Evolutionary conservation across 1,139 yeast genomes (phyloP), one percentile per base, ranked within the genome.

Genomic region (Saccharomyces hybrid): DNA sequence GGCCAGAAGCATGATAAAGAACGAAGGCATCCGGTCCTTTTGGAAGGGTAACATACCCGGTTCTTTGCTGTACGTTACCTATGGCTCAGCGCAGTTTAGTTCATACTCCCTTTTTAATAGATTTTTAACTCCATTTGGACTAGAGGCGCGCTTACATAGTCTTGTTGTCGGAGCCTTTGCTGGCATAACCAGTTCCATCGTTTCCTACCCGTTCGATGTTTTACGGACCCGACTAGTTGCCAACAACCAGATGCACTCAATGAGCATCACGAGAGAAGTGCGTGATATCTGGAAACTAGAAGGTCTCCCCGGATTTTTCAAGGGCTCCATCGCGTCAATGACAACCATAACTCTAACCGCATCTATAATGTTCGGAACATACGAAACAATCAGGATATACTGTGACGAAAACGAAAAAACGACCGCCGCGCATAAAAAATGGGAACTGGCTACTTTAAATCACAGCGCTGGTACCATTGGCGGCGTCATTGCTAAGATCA

Each of bases 21-120:
- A 76, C 29, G 89, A 84, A 63, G 88, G 89, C 2, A n/a, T 78
- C 0, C 59, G 61, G 9, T 84, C 91, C 0, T 75, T 93, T 25
- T 93, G 98, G 98, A 91, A 90, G 69, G 99, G 99, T 0, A 93
- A 93, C 67, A 80, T 88, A 0, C 96, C 99, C 0, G 99, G 98
- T 0, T 91, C 89, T 61, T 71, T 83, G 47, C 79, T 93, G 82
- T 93, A 93, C 65, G 76, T 93, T 16, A 61, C 87, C 25, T 93
- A 93, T 64, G 96, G 98, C 11, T 90, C 88, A 0, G 74, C 82
- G 0, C 98, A 93, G 68, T 93, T 93, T 71, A 76, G 93, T 1
- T 73, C 89, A 1, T 89, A 85, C 66, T 75, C 88, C 1, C 67
- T 76, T 0, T 69, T 83, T 46, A 85, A 84, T 66, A 70, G 69